A percentile compares a stretch with the other conserved stretches of the same genome.
Evolutionary conservation across 495 filamentous ascomycete species (phyloP).

Genomic region (Neohortaea acidophila): DNA sequence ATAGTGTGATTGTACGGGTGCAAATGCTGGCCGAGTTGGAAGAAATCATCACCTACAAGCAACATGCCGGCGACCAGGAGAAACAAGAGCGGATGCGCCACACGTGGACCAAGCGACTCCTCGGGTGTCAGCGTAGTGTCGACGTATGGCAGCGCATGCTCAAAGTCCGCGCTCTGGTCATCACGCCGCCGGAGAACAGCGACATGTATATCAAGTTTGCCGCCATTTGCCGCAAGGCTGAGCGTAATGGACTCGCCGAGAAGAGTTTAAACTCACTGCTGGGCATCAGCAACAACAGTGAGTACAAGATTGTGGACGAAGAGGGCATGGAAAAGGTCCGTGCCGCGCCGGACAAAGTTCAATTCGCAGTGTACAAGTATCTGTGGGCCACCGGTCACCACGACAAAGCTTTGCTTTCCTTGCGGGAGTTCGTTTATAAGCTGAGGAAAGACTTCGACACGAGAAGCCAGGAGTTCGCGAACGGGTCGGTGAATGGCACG

Average conservation of each 20-base stretch:
- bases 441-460: constrained; percentile 57
- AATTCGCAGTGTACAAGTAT: constrained; percentile 88
- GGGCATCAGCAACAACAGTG: constrained; percentile 48
- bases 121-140: constrained; percentile 90
- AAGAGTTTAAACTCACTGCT: constrained; percentile 75
- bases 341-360: constrained; percentile 42
- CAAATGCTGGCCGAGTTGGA: constrained; percentile 98
- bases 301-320: constrained; percentile 2
- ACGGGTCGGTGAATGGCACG: constrained; percentile 27
- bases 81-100: constrained; percentile 80
- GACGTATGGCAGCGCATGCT: constrained; percentile 98
- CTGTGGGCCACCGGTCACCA: constrained; percentile 69
- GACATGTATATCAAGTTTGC: constrained; percentile 99
- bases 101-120: constrained; percentile 90
- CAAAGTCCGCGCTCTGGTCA: constrained; percentile 83
- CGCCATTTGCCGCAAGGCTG: constrained; percentile 90
- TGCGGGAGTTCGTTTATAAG: constrained; percentile 67
- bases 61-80: constrained; percentile 55
- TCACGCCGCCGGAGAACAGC: constrained; percentile 78
- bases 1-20: constrained; percentile 86
- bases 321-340: constrained; percentile 24
- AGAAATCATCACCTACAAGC: constrained; percentile 95
- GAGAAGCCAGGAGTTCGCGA: constrained; percentile 35
- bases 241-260: constrained; percentile 88
- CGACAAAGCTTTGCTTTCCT: constrained; percentile 54